phyloP scores from a whole-genome alignment of 257 asterid genomes.

The Fraxinus excelsior region DNA sequence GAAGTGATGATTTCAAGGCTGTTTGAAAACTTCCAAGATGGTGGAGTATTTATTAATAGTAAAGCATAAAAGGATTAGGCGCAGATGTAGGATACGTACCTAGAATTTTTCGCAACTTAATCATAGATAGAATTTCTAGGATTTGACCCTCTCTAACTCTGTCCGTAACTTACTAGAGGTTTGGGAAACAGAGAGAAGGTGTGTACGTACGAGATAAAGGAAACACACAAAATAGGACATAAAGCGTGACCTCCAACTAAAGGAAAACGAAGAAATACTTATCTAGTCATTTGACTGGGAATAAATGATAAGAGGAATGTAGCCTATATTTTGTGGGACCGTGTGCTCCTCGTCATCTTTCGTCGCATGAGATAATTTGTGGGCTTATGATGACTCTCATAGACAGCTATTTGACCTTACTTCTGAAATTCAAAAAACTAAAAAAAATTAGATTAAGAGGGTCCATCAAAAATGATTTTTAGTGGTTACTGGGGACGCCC shows the following conservation, averaged over 20 bases:
- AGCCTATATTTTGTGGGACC: no score
- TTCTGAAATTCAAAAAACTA: background rate
- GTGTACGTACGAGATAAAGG: no score
- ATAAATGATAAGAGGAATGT: no score
- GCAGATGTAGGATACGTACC: background rate
- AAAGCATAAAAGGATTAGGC: background rate
- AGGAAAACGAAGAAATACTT: no score
- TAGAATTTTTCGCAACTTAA: background rate
- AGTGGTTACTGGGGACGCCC: background rate
- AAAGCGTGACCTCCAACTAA: no score
- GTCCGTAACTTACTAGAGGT: no score
- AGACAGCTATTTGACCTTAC: background rate
- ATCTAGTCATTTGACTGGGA: background rate
- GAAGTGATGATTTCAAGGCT: background rate
- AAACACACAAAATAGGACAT: no score
- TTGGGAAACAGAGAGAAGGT: no score
- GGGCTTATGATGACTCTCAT: background rate
- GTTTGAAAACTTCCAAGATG: background rate
- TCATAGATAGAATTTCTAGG: background rate
- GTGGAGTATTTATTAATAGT: background rate
- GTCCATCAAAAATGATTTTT: background rate
- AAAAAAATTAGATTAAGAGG: background rate
- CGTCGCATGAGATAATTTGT: background rate
- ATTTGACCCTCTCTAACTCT: no score
- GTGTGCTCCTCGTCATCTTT: no score